A percentile compares a stretch with the other conserved stretches of the same genome.
Conservation (phyloP, 257 asterid species). For the Forsythia viridissima region DNA sequence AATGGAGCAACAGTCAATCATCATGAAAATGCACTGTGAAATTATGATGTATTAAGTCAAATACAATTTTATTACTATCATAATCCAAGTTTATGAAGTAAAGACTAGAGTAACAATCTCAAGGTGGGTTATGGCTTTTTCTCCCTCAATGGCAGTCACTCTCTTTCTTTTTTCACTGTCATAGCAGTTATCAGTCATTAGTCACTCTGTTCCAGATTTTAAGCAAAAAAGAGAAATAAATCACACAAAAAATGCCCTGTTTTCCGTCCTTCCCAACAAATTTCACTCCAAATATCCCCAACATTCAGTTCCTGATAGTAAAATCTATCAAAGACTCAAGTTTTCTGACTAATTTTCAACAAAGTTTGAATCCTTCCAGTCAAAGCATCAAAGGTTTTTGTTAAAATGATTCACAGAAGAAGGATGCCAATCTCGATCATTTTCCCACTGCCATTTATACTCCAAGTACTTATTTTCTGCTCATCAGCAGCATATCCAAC, state of each 20-base stretch:
- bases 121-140: slow-evolving; percentile 22
- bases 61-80: slow-evolving; percentile 24
- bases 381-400: background rate
- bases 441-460: slow-evolving; percentile 25
- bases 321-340: background rate
- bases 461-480: slow-evolving; percentile 16
- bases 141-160: background rate
- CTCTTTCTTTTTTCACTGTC: slow-evolving; percentile 28
- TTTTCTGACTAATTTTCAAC: background rate
- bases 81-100: background rate
- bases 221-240: slow-evolving; percentile 32
- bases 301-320: slow-evolving; percentile 3
- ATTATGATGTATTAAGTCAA: slow-evolving; percentile 37
- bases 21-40: background rate
- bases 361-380: slow-evolving; percentile 19
- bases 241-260: slow-evolving; percentile 44
- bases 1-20: too few species aligned
- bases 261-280: slow-evolving; percentile 20
- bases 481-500: slow-evolving; percentile 35
- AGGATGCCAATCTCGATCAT: slow-evolving; percentile 36
- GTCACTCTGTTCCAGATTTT: slow-evolving; percentile 37
- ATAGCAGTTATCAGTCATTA: slow-evolving; percentile 51
- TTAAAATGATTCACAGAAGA: slow-evolving; percentile 41
- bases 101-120: slow-evolving; percentile 28
- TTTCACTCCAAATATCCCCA: slow-evolving; percentile 16